phyloP scores from a whole-genome alignment of 495 filamentous ascomycete species.

The Clavariopsis aquatica region DNA sequence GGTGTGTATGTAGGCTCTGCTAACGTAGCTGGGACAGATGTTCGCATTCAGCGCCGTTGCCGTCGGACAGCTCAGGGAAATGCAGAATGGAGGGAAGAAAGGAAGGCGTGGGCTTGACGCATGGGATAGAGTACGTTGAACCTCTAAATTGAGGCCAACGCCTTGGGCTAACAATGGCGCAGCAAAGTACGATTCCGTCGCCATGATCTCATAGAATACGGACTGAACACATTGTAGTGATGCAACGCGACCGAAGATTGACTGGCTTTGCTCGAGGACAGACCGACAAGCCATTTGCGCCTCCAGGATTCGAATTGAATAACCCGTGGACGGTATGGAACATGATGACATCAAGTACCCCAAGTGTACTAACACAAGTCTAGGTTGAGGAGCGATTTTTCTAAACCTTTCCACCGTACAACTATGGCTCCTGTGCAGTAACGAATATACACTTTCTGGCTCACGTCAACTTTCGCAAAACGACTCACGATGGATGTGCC shows the following conservation, averaged over 20 bases:
- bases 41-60: conserved; percentile 81
- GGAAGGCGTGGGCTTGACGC: conserved; percentile 78
- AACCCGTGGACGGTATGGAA: conserved; percentile 87
- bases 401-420: conserved; percentile 6
- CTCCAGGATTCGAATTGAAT: conserved; percentile 86
- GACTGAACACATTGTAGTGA: conserved; percentile 65
- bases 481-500: background rate
- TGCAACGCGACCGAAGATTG: conserved; percentile 89
- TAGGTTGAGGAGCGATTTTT: conserved; percentile 35
- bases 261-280: conserved; percentile 86
- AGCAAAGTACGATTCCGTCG: conserved; percentile 70
- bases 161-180: conserved; percentile 48
- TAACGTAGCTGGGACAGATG: conserved; percentile 62
- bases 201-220: conserved; percentile 18
- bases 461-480: conserved; percentile 5
- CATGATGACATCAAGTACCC: background rate
- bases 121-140: conserved; percentile 83
- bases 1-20: conserved; percentile 30
- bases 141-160: background rate
- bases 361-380: conserved; percentile 3
- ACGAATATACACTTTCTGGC: conserved; percentile 15
- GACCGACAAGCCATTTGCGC: conserved; percentile 74
- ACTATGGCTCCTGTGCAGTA: background rate
- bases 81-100: conserved; percentile 86
- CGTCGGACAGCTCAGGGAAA: conserved; percentile 69